Conservation (phyloP, 106 monocot species). For the Triglochin maritima region DNA sequence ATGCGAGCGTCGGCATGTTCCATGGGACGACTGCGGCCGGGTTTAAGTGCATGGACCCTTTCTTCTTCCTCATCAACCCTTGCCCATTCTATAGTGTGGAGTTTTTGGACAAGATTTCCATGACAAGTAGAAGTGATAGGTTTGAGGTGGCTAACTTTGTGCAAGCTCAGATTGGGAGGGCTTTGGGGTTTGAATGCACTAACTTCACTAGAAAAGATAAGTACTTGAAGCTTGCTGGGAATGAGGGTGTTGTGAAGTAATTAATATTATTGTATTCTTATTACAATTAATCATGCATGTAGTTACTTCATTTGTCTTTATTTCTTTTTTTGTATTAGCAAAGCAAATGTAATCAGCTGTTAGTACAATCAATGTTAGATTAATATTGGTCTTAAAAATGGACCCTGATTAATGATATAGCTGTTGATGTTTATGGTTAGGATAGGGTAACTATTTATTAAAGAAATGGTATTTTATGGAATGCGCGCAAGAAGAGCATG, state of each 20-base stretch:
- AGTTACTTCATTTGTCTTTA: too few species aligned
- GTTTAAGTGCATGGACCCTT: conserved; percentile 47
- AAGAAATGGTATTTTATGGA: too few species aligned
- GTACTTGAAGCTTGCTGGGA: conserved; percentile 43
- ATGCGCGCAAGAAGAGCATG: too few species aligned
- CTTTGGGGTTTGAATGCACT: conserved; percentile 19
- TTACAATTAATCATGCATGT: too few species aligned
- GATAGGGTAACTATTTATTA: too few species aligned
- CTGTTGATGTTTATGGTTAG: too few species aligned
- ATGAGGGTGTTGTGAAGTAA: conserved; percentile 18
- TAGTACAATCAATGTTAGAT: too few species aligned
- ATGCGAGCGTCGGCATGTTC: conserved; percentile 32
- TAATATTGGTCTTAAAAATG: too few species aligned
- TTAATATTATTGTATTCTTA: too few species aligned
- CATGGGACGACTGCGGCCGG: conserved; percentile 62
- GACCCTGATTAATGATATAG: too few species aligned
- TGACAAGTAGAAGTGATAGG: not conserved
- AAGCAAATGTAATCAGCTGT: too few species aligned
- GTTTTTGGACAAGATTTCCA: conserved; percentile 28
- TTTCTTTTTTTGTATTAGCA: too few species aligned
- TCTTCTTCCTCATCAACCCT: conserved; percentile 62
- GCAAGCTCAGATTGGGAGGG: conserved; percentile 29
- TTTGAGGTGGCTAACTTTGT: conserved; percentile 33
- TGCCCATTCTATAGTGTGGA: conserved; percentile 23
- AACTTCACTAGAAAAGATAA: conserved; percentile 22